These are phyloP conservation scores for Plasmodium chabaudi DNA, from an alignment of 169 alveolate species.

Conservation along the genomic window DNA sequence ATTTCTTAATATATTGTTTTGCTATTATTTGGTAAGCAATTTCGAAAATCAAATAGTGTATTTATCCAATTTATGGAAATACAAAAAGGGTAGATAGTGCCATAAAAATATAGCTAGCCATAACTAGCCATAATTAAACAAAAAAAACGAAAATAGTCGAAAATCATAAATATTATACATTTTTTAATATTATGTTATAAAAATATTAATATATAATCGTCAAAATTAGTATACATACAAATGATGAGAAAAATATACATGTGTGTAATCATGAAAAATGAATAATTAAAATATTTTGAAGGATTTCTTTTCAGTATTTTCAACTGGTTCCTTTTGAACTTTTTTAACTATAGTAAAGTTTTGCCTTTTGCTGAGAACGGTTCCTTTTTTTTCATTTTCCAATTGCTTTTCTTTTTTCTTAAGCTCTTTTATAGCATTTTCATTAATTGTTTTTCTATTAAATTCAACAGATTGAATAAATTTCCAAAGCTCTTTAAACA, in stretches of 20 bases:
- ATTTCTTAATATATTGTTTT: too few relatives aligned
- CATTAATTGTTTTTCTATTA: slow-evolving; percentile 86
- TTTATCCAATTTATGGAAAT: too few relatives aligned
- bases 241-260: background rate
- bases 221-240: too few relatives aligned
- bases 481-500: slow-evolving; percentile 88
- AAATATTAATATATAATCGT: too few relatives aligned
- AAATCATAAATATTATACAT: too few relatives aligned
- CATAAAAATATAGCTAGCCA: too few relatives aligned
- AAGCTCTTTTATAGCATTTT: slow-evolving; percentile 77
- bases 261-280: background rate
- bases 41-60: too few relatives aligned
- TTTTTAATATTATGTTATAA: too few relatives aligned
- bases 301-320: slow-evolving; percentile 34
- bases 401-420: slow-evolving; percentile 82
- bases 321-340: slow-evolving; percentile 9
- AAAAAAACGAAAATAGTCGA: too few relatives aligned
- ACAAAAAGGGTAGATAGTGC: too few relatives aligned
- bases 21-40: too few relatives aligned
- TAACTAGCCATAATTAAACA: too few relatives aligned
- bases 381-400: slow-evolving; percentile 80
- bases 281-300: slow-evolving; percentile 57
- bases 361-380: slow-evolving; percentile 30
- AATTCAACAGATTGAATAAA: slow-evolving; percentile 88
- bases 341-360: slow-evolving; percentile 62